Evolutionary conservation across 2,329 filamentous ascomycete species (phyloP).

Genomic region (Verticillium alfalfae): DNA sequence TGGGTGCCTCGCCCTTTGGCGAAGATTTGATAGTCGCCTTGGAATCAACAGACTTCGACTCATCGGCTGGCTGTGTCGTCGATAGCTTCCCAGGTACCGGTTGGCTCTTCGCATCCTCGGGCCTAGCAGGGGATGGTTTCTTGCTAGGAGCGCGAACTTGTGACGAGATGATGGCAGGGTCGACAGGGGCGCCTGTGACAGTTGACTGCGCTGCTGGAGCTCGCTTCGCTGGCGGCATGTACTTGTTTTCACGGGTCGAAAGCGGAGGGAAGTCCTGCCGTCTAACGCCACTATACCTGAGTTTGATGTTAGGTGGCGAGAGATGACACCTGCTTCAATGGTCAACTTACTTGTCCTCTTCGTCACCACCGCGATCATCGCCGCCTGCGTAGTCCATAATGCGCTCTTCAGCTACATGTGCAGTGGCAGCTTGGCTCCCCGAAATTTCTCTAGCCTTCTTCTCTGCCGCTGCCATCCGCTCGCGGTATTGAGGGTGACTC

Average conservation of each 20-base stretch:
- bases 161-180: constrained; percentile 89
- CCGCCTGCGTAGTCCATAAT: constrained; percentile 61
- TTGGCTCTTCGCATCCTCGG: constrained; percentile 16
- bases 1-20: constrained; percentile 5
- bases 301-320: background rate
- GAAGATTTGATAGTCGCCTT: background rate
- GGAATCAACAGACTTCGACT: background rate
- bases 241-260: constrained; percentile 57
- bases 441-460: constrained; percentile 88
- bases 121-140: constrained; percentile 30
- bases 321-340: background rate
- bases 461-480: constrained; percentile 72
- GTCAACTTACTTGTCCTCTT: constrained; percentile 77
- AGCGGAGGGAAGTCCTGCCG: constrained; percentile 70
- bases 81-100: background rate
- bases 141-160: constrained; percentile 53
- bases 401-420: constrained; percentile 87
- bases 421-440: constrained; percentile 63
- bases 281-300: constrained; percentile 84
- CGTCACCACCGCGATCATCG: constrained; percentile 65
- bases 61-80: constrained; percentile 3
- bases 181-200: constrained; percentile 70
- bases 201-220: constrained; percentile 70
- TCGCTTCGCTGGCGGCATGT: constrained; percentile 84
- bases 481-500: constrained; percentile 73